phyloP scores from a whole-genome alignment of 495 filamentous ascomycete species.

The Daldinia vernicosa region DNA sequence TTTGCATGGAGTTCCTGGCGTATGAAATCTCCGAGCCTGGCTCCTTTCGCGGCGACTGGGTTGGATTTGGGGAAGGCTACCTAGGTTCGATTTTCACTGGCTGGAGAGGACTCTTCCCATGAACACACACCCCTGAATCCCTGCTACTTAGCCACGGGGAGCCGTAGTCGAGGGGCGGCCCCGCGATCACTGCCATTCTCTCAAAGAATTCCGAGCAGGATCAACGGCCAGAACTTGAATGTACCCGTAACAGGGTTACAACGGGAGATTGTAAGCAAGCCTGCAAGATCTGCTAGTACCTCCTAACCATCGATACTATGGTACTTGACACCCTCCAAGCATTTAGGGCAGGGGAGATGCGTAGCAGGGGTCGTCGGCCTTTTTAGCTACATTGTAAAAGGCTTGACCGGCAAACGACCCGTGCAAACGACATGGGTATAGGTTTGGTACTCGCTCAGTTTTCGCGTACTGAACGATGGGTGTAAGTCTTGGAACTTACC shows the following conservation, averaged over 20 bases:
- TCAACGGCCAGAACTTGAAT: slow-evolving; percentile 35
- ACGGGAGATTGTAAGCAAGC: slow-evolving; percentile 29
- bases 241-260: slow-evolving; percentile 42
- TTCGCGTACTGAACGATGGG: slow-evolving; percentile 18
- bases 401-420: slow-evolving; percentile 40
- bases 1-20: slow-evolving; percentile 36
- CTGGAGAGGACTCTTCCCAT: slow-evolving; percentile 34
- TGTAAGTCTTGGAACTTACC: slow-evolving; percentile 40
- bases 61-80: slow-evolving; percentile 34
- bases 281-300: slow-evolving; percentile 37
- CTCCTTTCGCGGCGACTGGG: slow-evolving; percentile 34
- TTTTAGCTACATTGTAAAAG: slow-evolving; percentile 34
- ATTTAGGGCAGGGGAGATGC: slow-evolving; percentile 33
- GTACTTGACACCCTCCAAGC: slow-evolving; percentile 24
- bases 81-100: slow-evolving; percentile 38
- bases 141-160: slow-evolving; percentile 29
- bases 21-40: slow-evolving; percentile 41
- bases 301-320: slow-evolving; percentile 9
- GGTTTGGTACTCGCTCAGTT: slow-evolving; percentile 21
- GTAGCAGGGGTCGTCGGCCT: slow-evolving; percentile 39
- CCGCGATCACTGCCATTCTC: slow-evolving; percentile 34
- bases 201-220: slow-evolving; percentile 35
- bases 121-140: slow-evolving; percentile 27
- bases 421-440: slow-evolving; percentile 35
- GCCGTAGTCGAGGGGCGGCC: slow-evolving; percentile 33